Conservation (phyloP, 805 yeast species). For the Scheffersomyces stipitis region DNA sequence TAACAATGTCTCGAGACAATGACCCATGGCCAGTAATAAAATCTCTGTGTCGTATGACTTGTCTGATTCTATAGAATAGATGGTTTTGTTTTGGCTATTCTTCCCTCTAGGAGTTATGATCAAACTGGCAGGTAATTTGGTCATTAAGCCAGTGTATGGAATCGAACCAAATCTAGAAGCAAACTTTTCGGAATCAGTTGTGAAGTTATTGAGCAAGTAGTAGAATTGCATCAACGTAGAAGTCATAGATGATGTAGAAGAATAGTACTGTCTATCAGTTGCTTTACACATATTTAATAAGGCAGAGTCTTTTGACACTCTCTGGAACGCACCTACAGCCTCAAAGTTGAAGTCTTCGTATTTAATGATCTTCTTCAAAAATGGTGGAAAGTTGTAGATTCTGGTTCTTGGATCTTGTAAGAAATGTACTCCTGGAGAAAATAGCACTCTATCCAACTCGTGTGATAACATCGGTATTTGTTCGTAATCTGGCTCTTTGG, state of each 20-base stretch:
- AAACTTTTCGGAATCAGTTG: conserved; percentile 5
- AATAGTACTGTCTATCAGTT: conserved; percentile 47
- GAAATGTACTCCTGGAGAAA: conserved; percentile 79
- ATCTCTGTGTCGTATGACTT: conserved; percentile 65
- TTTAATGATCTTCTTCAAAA: conserved; percentile 57
- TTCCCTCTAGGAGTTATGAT: conserved; percentile 52
- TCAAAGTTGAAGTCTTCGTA: conserved; percentile 67
- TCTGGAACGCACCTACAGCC: conserved; percentile 54
- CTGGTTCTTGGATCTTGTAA: conserved; percentile 76
- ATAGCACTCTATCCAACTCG: conserved; percentile 67
- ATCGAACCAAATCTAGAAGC: conserved; percentile 21
- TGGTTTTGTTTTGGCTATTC: conserved; percentile 16
- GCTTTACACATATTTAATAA: conserved; percentile 49
- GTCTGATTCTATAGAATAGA: conserved; percentile 71
- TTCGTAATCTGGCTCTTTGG: conserved; percentile 17
- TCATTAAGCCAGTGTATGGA: conserved; percentile 8
- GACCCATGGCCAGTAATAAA: conserved; percentile 73
- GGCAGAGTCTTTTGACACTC: conserved; percentile 63
- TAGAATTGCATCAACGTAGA: conserved; percentile 73
- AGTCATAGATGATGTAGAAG: conserved; percentile 91
- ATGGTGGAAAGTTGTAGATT: conserved; percentile 66
- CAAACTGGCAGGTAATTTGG: conserved; percentile 46
- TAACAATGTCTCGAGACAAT: conserved; percentile 71
- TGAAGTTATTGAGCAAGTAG: conserved; percentile 53
- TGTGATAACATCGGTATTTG: conserved; percentile 62